These are phyloP conservation scores for Suhomyces maxii DNA, from an alignment of 1,139 yeast genomes.

Conservation along the genomic window DNA sequence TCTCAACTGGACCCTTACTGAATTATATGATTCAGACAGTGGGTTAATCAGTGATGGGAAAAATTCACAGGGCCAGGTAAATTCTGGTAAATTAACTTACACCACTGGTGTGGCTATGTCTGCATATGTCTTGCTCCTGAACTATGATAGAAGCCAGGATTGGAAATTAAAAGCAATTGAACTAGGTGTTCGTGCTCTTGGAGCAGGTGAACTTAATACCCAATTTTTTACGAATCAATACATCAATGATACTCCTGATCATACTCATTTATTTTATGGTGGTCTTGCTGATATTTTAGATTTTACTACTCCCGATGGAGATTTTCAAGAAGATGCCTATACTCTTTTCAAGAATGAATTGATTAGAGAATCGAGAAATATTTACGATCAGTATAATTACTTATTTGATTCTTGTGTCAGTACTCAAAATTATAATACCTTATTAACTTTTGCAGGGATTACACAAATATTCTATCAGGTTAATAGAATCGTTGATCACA, in stretches of 20 bases:
- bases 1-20: conserved; percentile 26
- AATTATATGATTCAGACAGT: conserved; percentile 30
- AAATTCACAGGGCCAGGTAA: conserved; percentile 19
- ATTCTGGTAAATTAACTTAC: conserved; percentile 38
- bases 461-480: conserved; percentile 24
- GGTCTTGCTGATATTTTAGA: conserved; percentile 17
- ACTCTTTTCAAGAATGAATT: conserved; percentile 20
- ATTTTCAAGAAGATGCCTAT: conserved; percentile 20
- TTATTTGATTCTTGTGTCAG: conserved; percentile 9
- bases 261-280: conserved; percentile 14
- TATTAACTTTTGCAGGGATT: conserved; percentile 22
- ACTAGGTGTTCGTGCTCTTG: conserved; percentile 14
- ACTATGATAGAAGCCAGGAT: conserved; percentile 10
- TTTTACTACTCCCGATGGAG: conserved; percentile 17
- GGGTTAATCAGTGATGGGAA: conserved; percentile 35
- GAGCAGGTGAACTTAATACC: conserved; percentile 11
- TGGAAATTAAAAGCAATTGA: conserved; percentile 17
- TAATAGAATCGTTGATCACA: conserved; percentile 17
- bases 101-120: conserved; percentile 39
- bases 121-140: conserved; percentile 27
- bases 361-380: conserved; percentile 24
- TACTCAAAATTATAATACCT: conserved; percentile 12
- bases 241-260: conserved; percentile 14
- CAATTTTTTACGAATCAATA: conserved; percentile 15
- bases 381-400: conserved; percentile 18